Evolutionary conservation across 805 yeast genomes (phyloP).

Genomic region (Candida quercuum): DNA sequence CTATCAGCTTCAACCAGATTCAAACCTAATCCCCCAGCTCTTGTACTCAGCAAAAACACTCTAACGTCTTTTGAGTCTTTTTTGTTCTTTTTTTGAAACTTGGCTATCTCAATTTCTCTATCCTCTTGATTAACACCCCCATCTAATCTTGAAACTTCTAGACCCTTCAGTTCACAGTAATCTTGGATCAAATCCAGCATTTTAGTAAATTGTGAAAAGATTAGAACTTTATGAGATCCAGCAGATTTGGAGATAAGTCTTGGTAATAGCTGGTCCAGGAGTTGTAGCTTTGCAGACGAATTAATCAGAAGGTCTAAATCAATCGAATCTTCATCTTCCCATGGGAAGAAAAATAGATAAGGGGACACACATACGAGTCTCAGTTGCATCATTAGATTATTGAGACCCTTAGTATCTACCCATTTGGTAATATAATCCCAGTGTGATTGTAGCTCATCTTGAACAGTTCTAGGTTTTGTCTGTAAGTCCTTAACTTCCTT

Average conservation of each 20-base stretch:
- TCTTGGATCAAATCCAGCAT: slow-evolving; percentile 80
- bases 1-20: slow-evolving; percentile 85
- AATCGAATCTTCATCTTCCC: slow-evolving; percentile 38
- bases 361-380: slow-evolving; percentile 86
- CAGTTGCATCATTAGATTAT: slow-evolving; percentile 76
- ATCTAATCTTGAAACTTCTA: slow-evolving; percentile 59
- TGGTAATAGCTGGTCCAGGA: slow-evolving; percentile 58
- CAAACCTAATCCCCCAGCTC: slow-evolving; percentile 94
- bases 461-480: background rate
- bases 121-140: slow-evolving; percentile 66
- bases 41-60: slow-evolving; percentile 75
- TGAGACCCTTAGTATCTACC: slow-evolving; percentile 47
- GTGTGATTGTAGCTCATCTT: slow-evolving; percentile 8
- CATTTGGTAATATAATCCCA: slow-evolving; percentile 29
- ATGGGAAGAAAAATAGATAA: slow-evolving; percentile 77
- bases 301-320: slow-evolving; percentile 37
- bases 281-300: slow-evolving; percentile 68
- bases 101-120: slow-evolving; percentile 55
- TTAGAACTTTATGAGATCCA: slow-evolving; percentile 60
- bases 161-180: slow-evolving; percentile 50
- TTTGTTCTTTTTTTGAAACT: slow-evolving; percentile 42
- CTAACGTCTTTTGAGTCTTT: slow-evolving; percentile 26
- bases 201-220: slow-evolving; percentile 82
- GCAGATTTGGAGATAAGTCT: slow-evolving; percentile 31
- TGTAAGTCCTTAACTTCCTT: slow-evolving; percentile 1